Evolutionary conservation across 805 yeast species (phyloP).

Genomic region (Lipomyces mesembrius): DNA sequence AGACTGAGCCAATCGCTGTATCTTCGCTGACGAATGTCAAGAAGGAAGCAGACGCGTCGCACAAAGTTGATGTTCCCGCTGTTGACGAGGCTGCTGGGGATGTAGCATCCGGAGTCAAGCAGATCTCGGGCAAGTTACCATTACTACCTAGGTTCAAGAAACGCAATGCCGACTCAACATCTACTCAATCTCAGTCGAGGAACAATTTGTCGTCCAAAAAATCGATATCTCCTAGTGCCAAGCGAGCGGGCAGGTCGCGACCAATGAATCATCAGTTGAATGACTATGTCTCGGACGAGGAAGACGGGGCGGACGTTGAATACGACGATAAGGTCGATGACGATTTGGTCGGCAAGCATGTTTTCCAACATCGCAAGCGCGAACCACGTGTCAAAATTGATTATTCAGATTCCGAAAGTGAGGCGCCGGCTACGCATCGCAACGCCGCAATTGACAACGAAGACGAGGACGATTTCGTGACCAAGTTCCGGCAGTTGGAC

Average conservation of each 20-base stretch:
- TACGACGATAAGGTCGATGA: slow-evolving; percentile 16
- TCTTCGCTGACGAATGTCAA: neutral
- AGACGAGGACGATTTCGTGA: slow-evolving; percentile 7
- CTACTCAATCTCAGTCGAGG: slow-evolving; percentile 9
- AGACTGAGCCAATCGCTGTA: neutral
- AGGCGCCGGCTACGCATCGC: neutral
- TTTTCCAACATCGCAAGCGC: neutral
- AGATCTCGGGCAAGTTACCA: slow-evolving; percentile 32
- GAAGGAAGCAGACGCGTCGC: neutral
- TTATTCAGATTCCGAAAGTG: slow-evolving; percentile 9
- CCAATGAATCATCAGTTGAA: slow-evolving; percentile 44
- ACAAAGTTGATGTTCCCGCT: neutral
- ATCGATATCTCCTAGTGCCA: neutral
- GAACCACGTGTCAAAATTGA: neutral
- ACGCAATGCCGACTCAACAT: slow-evolving; percentile 16
- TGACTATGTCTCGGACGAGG: slow-evolving; percentile 39
- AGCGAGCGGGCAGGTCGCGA: slow-evolving; percentile 28
- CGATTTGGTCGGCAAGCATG: neutral
- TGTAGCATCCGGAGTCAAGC: neutral
- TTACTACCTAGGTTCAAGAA: slow-evolving; percentile 42
- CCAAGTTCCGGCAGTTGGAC: slow-evolving; percentile 6
- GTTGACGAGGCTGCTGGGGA: neutral
- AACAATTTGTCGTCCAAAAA: slow-evolving; percentile 7
- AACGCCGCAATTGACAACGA: neutral
- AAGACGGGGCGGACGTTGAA: slow-evolving; percentile 10